Evolutionary conservation across 306 rosid genomes (phyloP).

Genomic region (Vigna trinervia): DNA sequence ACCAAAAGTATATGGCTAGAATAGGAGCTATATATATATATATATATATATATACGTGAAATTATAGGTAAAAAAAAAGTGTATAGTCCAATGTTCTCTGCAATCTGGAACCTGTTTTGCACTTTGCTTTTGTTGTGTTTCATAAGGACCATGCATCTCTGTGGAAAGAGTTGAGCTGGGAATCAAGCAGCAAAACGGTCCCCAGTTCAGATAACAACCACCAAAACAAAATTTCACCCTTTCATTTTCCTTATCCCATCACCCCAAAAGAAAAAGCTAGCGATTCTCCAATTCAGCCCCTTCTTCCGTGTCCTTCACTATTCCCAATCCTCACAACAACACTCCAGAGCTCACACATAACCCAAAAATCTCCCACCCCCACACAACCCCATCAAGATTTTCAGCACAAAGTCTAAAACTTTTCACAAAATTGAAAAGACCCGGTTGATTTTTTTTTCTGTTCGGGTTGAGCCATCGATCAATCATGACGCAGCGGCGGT

Average conservation of each 20-base stretch:
- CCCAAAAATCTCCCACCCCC: background rate
- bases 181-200: conserved; percentile 55
- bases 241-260: conserved; percentile 48
- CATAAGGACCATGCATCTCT: conserved; percentile 53
- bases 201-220: conserved; percentile 54
- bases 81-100: background rate
- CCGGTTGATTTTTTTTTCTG: background rate
- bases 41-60: background rate
- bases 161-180: conserved; percentile 49
- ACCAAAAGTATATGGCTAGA: background rate
- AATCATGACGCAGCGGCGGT: conserved; percentile 43
- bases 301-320: conserved; percentile 54
- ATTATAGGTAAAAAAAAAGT: background rate
- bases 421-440: conserved; percentile 3
- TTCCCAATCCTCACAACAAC: conserved; percentile 49
- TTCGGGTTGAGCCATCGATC: background rate
- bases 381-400: conserved; percentile 23
- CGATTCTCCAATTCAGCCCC: conserved; percentile 7
- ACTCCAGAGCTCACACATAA: conserved; percentile 10
- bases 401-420: conserved; percentile 31
- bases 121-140: conserved; percentile 33
- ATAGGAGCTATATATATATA: background rate
- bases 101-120: conserved; percentile 27
- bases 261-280: background rate
- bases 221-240: conserved; percentile 41